Evolutionary conservation across 225 moss, liverwort and hornwort species (phyloP).

Genomic region (Sphagnum contortum): DNA sequence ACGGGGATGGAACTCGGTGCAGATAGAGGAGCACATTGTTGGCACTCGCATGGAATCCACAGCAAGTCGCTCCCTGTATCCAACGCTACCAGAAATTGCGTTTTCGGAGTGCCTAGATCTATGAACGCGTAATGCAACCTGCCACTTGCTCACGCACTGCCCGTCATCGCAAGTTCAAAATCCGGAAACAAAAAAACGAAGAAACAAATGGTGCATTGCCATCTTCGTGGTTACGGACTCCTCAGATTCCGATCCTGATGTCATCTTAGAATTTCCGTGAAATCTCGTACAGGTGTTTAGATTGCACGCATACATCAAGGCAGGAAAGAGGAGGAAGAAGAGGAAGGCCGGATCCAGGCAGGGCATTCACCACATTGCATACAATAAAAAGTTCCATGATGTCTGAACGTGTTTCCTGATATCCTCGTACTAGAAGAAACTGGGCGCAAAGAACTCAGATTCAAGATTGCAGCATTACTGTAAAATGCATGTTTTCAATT

Average conservation of each 20-base stretch:
- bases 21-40: slow-evolving; percentile 58
- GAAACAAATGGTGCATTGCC: too few relatives aligned
- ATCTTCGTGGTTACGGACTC: too few relatives aligned
- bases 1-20: slow-evolving; percentile 42
- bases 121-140: slow-evolving; percentile 68
- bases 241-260: background rate
- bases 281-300: slow-evolving; percentile 37
- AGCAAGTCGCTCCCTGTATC: slow-evolving; percentile 87
- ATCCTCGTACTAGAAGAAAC: too few relatives aligned
- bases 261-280: background rate
- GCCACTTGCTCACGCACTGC: background rate
- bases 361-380: too few relatives aligned
- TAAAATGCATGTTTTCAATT: slow-evolving; percentile 8
- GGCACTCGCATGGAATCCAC: slow-evolving; percentile 91
- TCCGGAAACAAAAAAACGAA: background rate
- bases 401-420: too few relatives aligned
- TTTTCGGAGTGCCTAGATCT: slow-evolving; percentile 67
- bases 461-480: too few relatives aligned
- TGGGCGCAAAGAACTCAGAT: too few relatives aligned
- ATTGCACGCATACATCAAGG: too few relatives aligned
- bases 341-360: too few relatives aligned
- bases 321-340: too few relatives aligned
- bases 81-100: slow-evolving; percentile 59
- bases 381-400: too few relatives aligned
- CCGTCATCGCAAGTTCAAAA: background rate